Conservation (phyloP, 2,329 filamentous ascomycete species). For the Scedosporium apiospermum region DNA sequence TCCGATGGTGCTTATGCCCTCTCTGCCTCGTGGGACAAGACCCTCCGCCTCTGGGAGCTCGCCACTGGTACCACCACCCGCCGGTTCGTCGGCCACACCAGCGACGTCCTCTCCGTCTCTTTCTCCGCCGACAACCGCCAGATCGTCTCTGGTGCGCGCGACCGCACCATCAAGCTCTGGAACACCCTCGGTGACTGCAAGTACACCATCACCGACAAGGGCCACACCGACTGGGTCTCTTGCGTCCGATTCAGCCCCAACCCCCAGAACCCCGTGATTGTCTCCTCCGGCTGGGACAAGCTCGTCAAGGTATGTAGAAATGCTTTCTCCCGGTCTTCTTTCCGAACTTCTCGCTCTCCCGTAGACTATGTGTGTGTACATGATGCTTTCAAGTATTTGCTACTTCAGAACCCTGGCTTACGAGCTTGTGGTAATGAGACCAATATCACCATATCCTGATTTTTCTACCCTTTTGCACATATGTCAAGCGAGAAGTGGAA, state of each 20-base stretch:
- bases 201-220: conserved; percentile 99
- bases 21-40: conserved; percentile 99
- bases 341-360: conserved; percentile 4
- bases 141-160: conserved; percentile 97
- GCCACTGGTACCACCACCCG: conserved; percentile 94
- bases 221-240: conserved; percentile 98
- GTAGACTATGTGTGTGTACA: conserved; percentile 37
- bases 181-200: conserved; percentile 99
- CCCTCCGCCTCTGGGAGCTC: conserved; percentile 98
- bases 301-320: conserved; percentile 77
- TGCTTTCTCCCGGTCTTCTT: conserved; percentile 27
- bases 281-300: conserved; percentile 98
- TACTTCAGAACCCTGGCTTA: conserved; percentile 93
- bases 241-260: conserved; percentile 99
- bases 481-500: not conserved
- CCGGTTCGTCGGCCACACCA: conserved; percentile 97
- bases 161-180: conserved; percentile 99
- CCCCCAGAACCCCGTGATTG: conserved; percentile 99
- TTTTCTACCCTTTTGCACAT: conserved; percentile 8
- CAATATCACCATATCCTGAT: conserved; percentile 88
- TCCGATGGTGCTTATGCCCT: conserved; percentile 99
- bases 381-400: conserved; percentile 99
- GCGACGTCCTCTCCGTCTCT: conserved; percentile 98
- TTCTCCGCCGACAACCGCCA: conserved; percentile 99
- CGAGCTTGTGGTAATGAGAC: conserved; percentile 75